These are phyloP conservation scores for Keithomyces neogunnii DNA, from an alignment of 2,329 filamentous ascomycete genomes.

Conservation along the genomic window DNA sequence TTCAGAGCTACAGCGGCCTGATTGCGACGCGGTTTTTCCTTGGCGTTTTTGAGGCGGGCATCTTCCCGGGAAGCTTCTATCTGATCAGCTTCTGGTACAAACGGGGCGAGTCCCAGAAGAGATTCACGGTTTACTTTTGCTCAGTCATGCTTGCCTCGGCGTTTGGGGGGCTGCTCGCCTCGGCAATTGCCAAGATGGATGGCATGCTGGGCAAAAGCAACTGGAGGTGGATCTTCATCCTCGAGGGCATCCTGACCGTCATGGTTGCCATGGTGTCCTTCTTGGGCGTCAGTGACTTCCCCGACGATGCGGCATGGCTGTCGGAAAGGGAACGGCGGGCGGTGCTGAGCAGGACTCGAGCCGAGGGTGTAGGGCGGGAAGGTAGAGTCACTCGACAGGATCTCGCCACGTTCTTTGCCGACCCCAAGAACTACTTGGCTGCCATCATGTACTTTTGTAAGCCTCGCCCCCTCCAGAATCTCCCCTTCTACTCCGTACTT, in stretches of 20 bases:
- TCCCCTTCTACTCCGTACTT: conserved; percentile 30
- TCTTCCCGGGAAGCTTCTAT: conserved; percentile 48
- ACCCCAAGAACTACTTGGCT: conserved; percentile 61
- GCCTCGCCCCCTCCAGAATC: conserved; percentile 1
- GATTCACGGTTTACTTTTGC: conserved; percentile 56
- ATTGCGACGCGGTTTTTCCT: conserved; percentile 13
- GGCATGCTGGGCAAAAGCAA: conserved; percentile 42
- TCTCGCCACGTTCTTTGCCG: conserved; percentile 58
- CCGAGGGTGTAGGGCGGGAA: conserved; percentile 36
- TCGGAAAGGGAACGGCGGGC: conserved; percentile 44
- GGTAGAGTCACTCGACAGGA: conserved; percentile 13
- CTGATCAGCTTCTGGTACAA: conserved; percentile 60
- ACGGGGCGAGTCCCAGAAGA: conserved; percentile 24
- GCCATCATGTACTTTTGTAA: conserved; percentile 36
- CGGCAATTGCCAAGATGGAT: conserved; percentile 56
- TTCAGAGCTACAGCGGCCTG: conserved; percentile 11
- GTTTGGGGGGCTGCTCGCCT: conserved; percentile 59
- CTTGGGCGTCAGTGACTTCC: conserved; percentile 69
- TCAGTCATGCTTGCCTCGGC: conserved; percentile 59
- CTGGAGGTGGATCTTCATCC: conserved; percentile 22
- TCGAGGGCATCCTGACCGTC: conserved; percentile 58
- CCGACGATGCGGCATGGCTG: conserved; percentile 61
- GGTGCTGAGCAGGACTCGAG: conserved; percentile 24
- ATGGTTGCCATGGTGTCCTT: conserved; percentile 54
- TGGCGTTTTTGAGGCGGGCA: conserved; percentile 22